Base-by-base conservation (phyloP, 2,329 filamentous ascomycete genomes). In the Talaromyces sp. region DNA sequence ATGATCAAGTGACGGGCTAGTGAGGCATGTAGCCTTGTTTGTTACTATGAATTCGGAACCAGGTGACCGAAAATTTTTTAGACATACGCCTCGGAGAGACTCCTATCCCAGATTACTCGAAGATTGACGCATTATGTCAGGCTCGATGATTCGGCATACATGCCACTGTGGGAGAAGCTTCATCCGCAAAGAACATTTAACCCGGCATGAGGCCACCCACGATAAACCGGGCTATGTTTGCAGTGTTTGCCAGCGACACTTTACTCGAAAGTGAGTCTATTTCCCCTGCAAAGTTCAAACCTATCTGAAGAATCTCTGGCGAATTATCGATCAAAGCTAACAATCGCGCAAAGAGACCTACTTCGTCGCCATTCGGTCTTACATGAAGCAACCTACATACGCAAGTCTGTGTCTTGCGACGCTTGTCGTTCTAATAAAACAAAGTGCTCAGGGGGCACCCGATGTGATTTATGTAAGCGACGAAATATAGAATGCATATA, bases 121-220 rank as follows among this genome's bases (percentile, higher is more conserved):
- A 8, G 7, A 37, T 10, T 10, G 35, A 37, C 27, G 6, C 4
- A 31, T 6, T 43, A 11, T 14, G 2, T 3, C 16, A 19, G 41
- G 37, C 13, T 24, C 19, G 13, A 64, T 4, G 10, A 33, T 14
- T 31, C 57, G 56, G 2, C 57, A 64, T 60, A 57, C 24, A 27
- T 64, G 63, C 14, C 57, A 64, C 22, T 64, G 63, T 35, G 57
- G 63, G 22, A 60, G 52, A 50, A 64, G 56, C 37, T 64, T 60
- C 39, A 37, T 49, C 5, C 63, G 47, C 35, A 64, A 56, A 13
- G 45, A 60, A 27, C 63, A 64, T 56, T 24, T 64, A 22, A 64
- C 37, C 24, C 52, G 63, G 24, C 63, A 64, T 47, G 57, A 60
- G 56, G 63, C 57, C 24, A 60, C 37, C 16, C 63, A 64, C 37